A percentile compares a stretch with the other conserved stretches of the same genome.
Conservation (phyloP, 257 asterid genomes). For the Linaria vulgaris region DNA sequence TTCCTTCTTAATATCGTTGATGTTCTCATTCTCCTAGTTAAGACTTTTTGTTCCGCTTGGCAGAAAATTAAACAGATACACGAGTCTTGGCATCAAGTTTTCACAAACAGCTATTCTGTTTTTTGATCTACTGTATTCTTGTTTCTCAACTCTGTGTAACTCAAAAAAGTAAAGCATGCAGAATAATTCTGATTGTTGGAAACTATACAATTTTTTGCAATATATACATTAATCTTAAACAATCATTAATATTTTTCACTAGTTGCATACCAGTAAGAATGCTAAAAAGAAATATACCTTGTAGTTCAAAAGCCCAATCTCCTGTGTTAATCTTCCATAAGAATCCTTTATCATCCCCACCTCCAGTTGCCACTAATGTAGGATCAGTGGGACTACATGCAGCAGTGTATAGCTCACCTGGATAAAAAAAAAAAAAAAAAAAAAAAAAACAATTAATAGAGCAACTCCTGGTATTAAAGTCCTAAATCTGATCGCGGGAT, state of each 20-base stretch:
- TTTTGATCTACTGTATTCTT: not conserved
- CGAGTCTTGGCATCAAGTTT: conserved; percentile 3
- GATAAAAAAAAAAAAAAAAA: too few species aligned
- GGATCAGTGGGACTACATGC: conserved; percentile 87
- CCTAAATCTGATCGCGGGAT: not conserved
- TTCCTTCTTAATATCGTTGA: too few species aligned
- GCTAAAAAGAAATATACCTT: conserved; percentile 46
- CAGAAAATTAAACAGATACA: not conserved
- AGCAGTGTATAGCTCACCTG: conserved; percentile 77
- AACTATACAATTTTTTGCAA: conserved; percentile 2
- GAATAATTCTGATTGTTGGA: too few species aligned
- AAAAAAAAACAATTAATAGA: too few species aligned
- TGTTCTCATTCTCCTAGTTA: not conserved
- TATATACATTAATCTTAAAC: not conserved
- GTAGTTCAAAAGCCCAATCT: conserved; percentile 75
- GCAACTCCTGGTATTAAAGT: not conserved
- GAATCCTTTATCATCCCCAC: conserved; percentile 94
- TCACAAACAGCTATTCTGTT: not conserved
- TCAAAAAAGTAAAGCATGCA: conserved; percentile 10
- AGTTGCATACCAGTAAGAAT: conserved; percentile 8
- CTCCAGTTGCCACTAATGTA: conserved; percentile 87
- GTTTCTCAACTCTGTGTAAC: conserved; percentile 4
- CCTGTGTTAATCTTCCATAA: conserved; percentile 77
- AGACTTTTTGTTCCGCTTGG: not conserved
- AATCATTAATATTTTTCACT: not conserved